phyloP scores from a whole-genome alignment of 345 rosid genomes.

The Ceriops tagal region DNA sequence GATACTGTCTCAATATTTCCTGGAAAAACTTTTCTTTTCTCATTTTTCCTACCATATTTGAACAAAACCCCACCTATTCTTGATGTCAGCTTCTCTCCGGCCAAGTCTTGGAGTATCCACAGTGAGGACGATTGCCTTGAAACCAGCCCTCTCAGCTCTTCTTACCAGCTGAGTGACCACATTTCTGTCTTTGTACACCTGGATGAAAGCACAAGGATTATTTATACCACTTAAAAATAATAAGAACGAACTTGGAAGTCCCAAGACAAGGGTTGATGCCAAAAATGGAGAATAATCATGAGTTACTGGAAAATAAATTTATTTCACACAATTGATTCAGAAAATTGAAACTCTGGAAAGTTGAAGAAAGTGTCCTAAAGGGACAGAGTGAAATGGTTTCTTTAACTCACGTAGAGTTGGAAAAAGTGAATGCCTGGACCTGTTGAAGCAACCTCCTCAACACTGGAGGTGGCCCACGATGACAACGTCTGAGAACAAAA shows the following conservation, averaged over 20 bases:
- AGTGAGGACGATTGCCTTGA: slow-evolving; percentile 92
- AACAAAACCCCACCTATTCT: slow-evolving; percentile 54
- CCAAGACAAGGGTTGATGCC: too few species aligned
- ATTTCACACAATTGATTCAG: too few species aligned
- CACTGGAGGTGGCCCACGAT: slow-evolving; percentile 92
- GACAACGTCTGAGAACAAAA: slow-evolving; percentile 62
- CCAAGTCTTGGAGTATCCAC: slow-evolving; percentile 95
- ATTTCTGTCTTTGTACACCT: slow-evolving; percentile 81
- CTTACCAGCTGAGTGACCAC: slow-evolving; percentile 77
- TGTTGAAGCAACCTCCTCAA: slow-evolving; percentile 92
- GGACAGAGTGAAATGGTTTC: slow-evolving; percentile 8
- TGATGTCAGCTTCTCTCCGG: slow-evolving; percentile 92
- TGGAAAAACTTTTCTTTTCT: not conserved
- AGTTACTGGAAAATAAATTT: not conserved
- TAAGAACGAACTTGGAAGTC: too few species aligned
- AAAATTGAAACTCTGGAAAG: not conserved
- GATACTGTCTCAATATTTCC: too few species aligned
- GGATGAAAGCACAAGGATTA: not conserved
- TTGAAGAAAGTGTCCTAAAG: not conserved
- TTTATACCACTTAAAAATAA: not conserved
- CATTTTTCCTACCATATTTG: not conserved
- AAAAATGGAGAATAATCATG: not conserved
- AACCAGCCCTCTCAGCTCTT: slow-evolving; percentile 92
- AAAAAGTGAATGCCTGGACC: slow-evolving; percentile 94
- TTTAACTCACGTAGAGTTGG: slow-evolving; percentile 76